Evolutionary conservation across 2,329 filamentous ascomycete species (phyloP).

Genomic region (Botrytis pseudocinerea): DNA sequence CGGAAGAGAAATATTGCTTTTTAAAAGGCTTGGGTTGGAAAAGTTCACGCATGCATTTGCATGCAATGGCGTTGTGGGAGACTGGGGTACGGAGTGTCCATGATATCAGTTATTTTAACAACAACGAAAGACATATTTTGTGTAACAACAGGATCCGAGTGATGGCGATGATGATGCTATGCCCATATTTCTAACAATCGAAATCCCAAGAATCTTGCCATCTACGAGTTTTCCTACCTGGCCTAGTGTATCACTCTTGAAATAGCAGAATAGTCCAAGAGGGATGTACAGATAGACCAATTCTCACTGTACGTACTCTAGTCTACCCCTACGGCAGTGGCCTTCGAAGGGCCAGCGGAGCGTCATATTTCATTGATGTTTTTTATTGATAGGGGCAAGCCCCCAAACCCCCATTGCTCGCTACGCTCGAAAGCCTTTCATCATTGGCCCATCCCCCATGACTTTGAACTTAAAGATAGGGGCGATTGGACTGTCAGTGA

Average conservation of each 20-base stretch:
- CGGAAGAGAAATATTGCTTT: conserved; percentile 80
- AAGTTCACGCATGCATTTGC: conserved; percentile 20
- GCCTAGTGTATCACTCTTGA: background rate
- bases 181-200: background rate
- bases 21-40: conserved; percentile 45
- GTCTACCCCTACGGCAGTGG: background rate
- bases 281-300: background rate
- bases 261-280: background rate
- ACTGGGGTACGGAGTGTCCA: conserved; percentile 27
- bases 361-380: background rate
- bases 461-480: background rate
- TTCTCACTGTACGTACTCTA: background rate
- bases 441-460: background rate
- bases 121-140: background rate
- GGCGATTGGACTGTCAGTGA: background rate
- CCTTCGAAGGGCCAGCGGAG: background rate
- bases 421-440: background rate
- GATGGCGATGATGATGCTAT: background rate
- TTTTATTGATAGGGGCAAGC: background rate
- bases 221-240: background rate
- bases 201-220: background rate
- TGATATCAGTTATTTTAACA: conserved; percentile 14
- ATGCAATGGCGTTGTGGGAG: conserved; percentile 37
- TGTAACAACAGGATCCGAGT: background rate
- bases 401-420: background rate